Evolutionary conservation across 129 eudicot species (phyloP).

Genomic region (Oenanthe sinensis): DNA sequence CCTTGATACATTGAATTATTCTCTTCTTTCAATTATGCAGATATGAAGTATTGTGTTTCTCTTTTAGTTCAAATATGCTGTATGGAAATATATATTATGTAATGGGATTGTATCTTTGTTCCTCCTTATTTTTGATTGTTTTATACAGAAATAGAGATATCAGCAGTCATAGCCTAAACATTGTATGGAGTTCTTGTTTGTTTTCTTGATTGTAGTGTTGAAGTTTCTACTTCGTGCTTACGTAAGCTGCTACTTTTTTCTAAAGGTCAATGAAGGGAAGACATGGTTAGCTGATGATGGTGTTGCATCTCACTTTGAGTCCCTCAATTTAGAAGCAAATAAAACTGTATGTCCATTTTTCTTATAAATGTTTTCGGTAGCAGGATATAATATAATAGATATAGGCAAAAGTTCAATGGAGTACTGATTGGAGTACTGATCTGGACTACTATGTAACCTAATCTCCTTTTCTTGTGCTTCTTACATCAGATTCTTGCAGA

Average conservation of each 20-base stretch:
- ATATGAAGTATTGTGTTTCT: not conserved
- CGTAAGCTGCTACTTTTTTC: not conserved
- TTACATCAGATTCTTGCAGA: constrained; percentile 41
- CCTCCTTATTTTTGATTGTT: too few relatives aligned
- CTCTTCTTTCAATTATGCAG: not conserved
- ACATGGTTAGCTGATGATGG: constrained; percentile 88
- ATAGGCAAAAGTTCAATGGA: too few relatives aligned
- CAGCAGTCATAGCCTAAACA: not conserved
- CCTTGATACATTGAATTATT: not conserved
- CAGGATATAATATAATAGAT: too few relatives aligned
- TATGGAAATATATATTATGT: too few relatives aligned
- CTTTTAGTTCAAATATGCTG: too few relatives aligned
- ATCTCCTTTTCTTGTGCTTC: constrained; percentile 13
- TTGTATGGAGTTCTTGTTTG: not conserved
- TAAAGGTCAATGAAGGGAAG: constrained; percentile 46
- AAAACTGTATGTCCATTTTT: constrained; percentile 42
- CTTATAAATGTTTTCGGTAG: constrained; percentile 6
- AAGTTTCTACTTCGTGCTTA: not conserved
- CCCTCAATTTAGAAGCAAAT: constrained; percentile 58
- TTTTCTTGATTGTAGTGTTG: not conserved
- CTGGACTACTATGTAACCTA: constrained; percentile 1
- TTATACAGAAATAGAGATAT: too few relatives aligned
- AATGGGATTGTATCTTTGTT: too few relatives aligned
- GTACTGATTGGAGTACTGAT: not conserved
- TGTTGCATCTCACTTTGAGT: constrained; percentile 53